Evolutionary conservation across 2,329 filamentous ascomycete genomes (phyloP), one percentile per base, ranked within the genome.

Genomic region (Ophidiomyces ophidiicola): DNA sequence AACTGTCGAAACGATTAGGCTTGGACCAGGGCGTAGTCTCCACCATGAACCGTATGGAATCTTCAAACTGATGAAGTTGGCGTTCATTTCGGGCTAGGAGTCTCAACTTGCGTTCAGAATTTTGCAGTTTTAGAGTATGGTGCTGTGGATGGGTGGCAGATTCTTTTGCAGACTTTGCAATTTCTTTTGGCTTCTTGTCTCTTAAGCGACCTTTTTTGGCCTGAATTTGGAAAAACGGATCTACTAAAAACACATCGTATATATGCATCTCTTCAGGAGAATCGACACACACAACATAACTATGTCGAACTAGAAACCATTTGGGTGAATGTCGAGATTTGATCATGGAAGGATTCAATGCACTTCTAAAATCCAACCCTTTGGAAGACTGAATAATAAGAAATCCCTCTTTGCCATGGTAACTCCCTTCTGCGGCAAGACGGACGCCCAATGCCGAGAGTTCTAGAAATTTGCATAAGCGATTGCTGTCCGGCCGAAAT

Each of bases 201-300:
- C 60, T 53, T 45, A 68, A 32, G 73, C 71, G 59, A 60, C 69
- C 50, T 68, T 71, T 56, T 60, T 86, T 86, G 40, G 82, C 76
- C 46, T 86, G 78, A 35, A 94, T 78, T 37, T 74, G 70, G 61
- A 98, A 98, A 51, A 82, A 80, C 1, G 82, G 72, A 55, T 98
- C 90, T 18, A 96, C 83, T n/a, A 98, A 71, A 59, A 94, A 96
- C 15, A 98, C 90, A 61, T 98, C 92, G 57, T 94, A 94, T 23
- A 96, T 92, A 53, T 94, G 88, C 82, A 96, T 93, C 51, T 93
- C 93, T 58, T 96, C 88, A 0, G 90, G 90, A 0, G 90, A 94
- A 56, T 96, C 88, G n/a, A 96, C 87, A 50, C 88, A 94, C 31
- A 94, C 88, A 44, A 98, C 80, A 54, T 98, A 98, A 64, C 86